Evolutionary conservation across 495 filamentous ascomycete species (phyloP).

Genomic region (Penicillium herquei): DNA sequence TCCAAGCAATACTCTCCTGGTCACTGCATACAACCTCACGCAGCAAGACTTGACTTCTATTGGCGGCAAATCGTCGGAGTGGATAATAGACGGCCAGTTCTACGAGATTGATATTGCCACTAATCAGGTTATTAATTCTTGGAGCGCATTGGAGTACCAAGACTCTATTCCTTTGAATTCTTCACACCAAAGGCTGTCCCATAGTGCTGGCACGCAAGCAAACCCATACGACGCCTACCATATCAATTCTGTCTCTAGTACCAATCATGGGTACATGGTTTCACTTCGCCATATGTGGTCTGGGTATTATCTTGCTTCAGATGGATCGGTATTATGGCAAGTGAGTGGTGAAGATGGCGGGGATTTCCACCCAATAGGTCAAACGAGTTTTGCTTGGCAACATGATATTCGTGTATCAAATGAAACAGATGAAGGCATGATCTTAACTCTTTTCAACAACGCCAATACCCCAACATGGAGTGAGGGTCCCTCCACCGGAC

Average conservation of each 20-base stretch:
- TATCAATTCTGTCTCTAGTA: constrained; percentile 37
- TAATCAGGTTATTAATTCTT: constrained; percentile 36
- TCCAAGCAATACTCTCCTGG: constrained; percentile 46
- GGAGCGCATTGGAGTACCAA: constrained; percentile 24
- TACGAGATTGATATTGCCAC: constrained; percentile 47
- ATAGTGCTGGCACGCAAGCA: constrained; percentile 18
- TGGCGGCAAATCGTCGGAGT: constrained; percentile 43
- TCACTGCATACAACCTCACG: constrained; percentile 50
- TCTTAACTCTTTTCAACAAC: constrained; percentile 29
- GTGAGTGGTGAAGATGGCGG: constrained; percentile 40
- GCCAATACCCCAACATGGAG: constrained; percentile 18
- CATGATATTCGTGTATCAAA: constrained; percentile 25
- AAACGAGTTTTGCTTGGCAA: constrained; percentile 29
- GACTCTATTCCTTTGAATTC: constrained; percentile 21
- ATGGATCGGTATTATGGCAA: constrained; percentile 38
- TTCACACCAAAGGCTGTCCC: constrained; percentile 20
- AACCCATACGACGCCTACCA: constrained; percentile 40
- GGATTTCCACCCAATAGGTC: constrained; percentile 27
- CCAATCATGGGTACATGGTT: constrained; percentile 36
- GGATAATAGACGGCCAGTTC: constrained; percentile 49
- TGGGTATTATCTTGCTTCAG: constrained; percentile 25
- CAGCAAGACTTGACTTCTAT: constrained; percentile 41
- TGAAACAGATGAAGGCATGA: constrained; percentile 18
- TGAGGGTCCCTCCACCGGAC: constrained; percentile 22
- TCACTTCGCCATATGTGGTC: constrained; percentile 39